Conservation (phyloP, 2,329 filamentous ascomycete genomes). For the Alternaria triticina region DNA sequence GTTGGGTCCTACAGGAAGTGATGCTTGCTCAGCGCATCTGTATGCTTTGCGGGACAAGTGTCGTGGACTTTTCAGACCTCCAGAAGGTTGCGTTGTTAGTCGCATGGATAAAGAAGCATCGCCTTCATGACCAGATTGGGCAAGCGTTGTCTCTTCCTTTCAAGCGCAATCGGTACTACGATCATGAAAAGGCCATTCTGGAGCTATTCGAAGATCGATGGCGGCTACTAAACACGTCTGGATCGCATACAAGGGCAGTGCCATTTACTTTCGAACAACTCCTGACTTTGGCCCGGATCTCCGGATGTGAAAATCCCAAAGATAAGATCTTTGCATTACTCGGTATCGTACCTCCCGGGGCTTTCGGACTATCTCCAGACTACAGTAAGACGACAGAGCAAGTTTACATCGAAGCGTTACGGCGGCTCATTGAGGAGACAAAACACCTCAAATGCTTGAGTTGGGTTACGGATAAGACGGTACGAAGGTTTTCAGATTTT, state of each 20-base stretch:
- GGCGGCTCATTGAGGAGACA: not conserved
- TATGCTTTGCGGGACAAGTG: not conserved
- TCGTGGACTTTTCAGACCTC: not conserved
- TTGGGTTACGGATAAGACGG: not conserved
- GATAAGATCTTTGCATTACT: slow-evolving; percentile 1
- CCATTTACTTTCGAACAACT: not conserved
- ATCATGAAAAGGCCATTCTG: not conserved
- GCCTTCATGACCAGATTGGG: not conserved
- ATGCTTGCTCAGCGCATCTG: not conserved
- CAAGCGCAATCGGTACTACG: not conserved
- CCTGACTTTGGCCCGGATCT: not conserved
- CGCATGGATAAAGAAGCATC: not conserved
- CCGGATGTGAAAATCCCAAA: not conserved
- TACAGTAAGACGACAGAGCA: not conserved
- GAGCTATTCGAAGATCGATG: not conserved
- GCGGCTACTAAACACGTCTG: not conserved
- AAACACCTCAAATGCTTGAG: not conserved
- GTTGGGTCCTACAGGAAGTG: slow-evolving; percentile 5
- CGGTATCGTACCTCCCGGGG: not conserved
- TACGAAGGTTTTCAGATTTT: not conserved
- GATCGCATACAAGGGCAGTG: not conserved
- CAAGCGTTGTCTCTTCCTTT: not conserved
- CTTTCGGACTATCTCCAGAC: not conserved
- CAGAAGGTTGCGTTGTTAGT: not conserved
- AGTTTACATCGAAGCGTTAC: not conserved